phyloP scores from a whole-genome alignment of 2,329 filamentous ascomycete species.

The Xylaria sp. region DNA sequence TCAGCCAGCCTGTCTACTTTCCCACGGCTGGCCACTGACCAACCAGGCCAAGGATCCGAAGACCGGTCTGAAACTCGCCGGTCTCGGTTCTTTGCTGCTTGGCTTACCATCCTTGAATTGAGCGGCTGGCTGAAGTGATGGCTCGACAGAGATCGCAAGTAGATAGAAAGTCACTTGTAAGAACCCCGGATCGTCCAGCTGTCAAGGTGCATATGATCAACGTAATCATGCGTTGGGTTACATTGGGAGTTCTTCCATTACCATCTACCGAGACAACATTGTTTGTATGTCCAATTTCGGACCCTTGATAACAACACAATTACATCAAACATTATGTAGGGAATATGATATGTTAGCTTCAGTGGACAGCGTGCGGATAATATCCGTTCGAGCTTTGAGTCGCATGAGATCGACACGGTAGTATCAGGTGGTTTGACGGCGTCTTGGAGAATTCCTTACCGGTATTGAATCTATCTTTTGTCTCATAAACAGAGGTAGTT shows the following conservation, averaged over 20 bases:
- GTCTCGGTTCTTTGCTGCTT: constrained; percentile 14
- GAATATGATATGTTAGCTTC: constrained; percentile 4
- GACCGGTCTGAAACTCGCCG: constrained; percentile 24
- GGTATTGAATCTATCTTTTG: background rate
- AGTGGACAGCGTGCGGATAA: constrained; percentile 8
- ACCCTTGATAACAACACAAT: constrained; percentile 9
- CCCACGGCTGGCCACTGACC: background rate
- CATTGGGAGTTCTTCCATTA: constrained; percentile 17
- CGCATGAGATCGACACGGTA: background rate
- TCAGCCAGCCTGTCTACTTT: constrained; percentile 23
- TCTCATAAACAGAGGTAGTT: background rate
- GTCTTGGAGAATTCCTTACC: background rate
- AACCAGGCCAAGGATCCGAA: constrained; percentile 8
- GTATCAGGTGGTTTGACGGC: background rate
- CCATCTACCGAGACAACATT: constrained; percentile 15
- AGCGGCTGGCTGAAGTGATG: constrained; percentile 7
- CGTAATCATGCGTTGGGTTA: constrained; percentile 25
- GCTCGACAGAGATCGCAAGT: constrained; percentile 19
- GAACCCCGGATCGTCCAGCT: constrained; percentile 4
- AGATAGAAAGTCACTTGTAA: constrained; percentile 16
- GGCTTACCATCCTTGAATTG: constrained; percentile 11
- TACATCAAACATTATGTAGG: constrained; percentile 1
- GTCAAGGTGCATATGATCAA: constrained; percentile 9
- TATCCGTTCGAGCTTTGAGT: background rate
- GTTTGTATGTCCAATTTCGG: constrained; percentile 4